Conservation (phyloP, 352 stramenopile genomes). For the Phytophthora melonis region DNA sequence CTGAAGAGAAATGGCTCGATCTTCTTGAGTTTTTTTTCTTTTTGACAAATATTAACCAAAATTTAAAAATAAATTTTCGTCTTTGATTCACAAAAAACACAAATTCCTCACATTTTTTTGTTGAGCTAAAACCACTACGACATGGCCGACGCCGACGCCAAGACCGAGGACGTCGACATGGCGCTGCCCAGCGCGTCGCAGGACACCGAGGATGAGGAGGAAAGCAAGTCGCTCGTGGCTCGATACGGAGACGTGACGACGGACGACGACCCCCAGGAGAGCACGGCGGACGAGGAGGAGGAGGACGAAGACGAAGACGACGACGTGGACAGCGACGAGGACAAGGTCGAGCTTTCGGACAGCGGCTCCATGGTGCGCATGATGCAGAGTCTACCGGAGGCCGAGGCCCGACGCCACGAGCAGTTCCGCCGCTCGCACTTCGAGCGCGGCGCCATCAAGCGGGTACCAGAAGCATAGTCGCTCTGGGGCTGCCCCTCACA, state of each 20-base stretch:
- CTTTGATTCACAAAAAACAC: too few relatives aligned
- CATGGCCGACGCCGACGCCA: background rate
- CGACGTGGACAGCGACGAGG: conserved; percentile 59
- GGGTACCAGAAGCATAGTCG: conserved; percentile 41
- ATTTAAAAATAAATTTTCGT: too few relatives aligned
- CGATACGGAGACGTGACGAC: conserved; percentile 53
- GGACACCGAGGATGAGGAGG: conserved; percentile 58
- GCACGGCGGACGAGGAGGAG: conserved; percentile 59
- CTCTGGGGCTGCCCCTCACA: background rate
- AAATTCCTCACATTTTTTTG: background rate
- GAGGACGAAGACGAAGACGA: conserved; percentile 61
- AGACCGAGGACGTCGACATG: conserved; percentile 38
- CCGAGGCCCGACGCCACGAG: conserved; percentile 76
- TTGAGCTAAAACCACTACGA: conserved; percentile 1
- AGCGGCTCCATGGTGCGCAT: conserved; percentile 80
- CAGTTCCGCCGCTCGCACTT: conserved; percentile 88
- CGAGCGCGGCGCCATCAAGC: conserved; percentile 81
- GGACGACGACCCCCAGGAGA: conserved; percentile 59
- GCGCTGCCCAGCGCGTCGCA: conserved; percentile 47
- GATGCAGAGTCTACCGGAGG: conserved; percentile 70
- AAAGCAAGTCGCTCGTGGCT: conserved; percentile 24
- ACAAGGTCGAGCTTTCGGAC: conserved; percentile 63
- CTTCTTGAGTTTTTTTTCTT: too few relatives aligned
- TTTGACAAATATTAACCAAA: too few relatives aligned
- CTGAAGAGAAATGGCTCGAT: too few relatives aligned